phyloP scores from a whole-genome alignment of 179 eudicot genomes.

The Nepenthes alata region DNA sequence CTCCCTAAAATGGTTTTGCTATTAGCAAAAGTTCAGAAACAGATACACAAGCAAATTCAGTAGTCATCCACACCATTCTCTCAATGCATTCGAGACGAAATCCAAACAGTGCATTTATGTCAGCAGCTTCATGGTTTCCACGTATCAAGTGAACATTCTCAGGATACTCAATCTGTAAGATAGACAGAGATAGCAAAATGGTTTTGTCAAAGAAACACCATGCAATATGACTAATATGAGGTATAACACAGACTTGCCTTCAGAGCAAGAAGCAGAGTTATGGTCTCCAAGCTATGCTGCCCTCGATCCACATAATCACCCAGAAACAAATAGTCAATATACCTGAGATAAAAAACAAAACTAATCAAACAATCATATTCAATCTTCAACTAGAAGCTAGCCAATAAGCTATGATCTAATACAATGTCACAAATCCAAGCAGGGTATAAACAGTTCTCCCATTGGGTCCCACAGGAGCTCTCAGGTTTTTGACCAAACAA shows the following conservation, averaged over 20 bases:
- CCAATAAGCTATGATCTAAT: neutral
- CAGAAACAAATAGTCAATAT: conserved; percentile 81
- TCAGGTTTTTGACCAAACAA: too few relatives aligned
- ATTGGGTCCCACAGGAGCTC: too few relatives aligned
- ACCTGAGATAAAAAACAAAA: conserved; percentile 36
- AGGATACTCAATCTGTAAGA: conserved; percentile 73
- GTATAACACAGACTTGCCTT: conserved; percentile 41
- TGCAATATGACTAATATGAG: neutral
- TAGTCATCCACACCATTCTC: conserved; percentile 60
- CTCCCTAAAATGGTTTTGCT: conserved; percentile 41
- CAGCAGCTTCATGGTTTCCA: conserved; percentile 98
- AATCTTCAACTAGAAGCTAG: neutral
- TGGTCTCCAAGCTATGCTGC: conserved; percentile 97
- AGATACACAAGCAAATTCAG: neutral
- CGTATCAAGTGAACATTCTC: conserved; percentile 87
- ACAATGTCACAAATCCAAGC: too few relatives aligned
- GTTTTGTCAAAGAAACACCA: conserved; percentile 6
- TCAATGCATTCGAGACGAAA: conserved; percentile 97
- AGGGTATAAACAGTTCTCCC: too few relatives aligned
- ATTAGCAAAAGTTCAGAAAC: conserved; percentile 6
- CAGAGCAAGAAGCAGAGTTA: conserved; percentile 83
- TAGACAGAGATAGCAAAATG: conserved; percentile 1
- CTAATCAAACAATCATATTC: neutral
- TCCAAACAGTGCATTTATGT: conserved; percentile 90
- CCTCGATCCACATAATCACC: conserved; percentile 99